Conservation (phyloP, 345 rosid genomes). For the Zanthoxylum bungeanum region DNA sequence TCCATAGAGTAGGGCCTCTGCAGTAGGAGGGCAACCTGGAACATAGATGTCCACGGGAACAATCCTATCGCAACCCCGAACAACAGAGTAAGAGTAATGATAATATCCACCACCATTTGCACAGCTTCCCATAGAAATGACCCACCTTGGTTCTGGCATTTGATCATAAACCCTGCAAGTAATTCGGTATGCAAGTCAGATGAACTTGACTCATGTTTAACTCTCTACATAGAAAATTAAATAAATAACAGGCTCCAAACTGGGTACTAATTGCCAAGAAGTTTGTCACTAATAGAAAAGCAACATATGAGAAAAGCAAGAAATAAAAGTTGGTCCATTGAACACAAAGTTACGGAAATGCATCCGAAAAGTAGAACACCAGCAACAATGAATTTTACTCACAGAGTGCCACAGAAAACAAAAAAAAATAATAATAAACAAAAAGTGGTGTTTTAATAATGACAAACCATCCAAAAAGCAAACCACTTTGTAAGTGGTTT, state of each 20-base stretch:
- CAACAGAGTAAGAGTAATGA: constrained; percentile 97
- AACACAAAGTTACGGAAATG: not conserved
- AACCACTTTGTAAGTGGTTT: not conserved
- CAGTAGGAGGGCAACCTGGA: constrained; percentile 98
- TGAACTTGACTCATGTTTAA: not conserved
- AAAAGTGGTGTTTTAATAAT: too few species aligned
- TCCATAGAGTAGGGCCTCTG: constrained; percentile 93
- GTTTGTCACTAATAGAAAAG: not conserved
- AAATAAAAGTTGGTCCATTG: not conserved
- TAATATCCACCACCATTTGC: constrained; percentile 99
- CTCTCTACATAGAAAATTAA: not conserved
- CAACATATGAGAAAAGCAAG: not conserved
- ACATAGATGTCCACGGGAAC: constrained; percentile 96
- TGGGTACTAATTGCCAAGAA: not conserved
- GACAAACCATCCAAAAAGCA: not conserved
- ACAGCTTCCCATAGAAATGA: constrained; percentile 97
- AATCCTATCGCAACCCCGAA: constrained; percentile 94
- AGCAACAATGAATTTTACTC: not conserved
- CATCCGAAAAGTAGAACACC: not conserved
- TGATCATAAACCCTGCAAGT: constrained; percentile 90
- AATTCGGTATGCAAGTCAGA: constrained; percentile 12
- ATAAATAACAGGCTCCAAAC: not conserved
- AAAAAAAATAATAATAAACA: too few species aligned
- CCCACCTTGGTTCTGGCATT: constrained; percentile 99
- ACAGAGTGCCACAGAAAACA: not conserved